Evolutionary conservation across 2,329 filamentous ascomycete species (phyloP).

Genomic region (Hypoxylon sp.): DNA sequence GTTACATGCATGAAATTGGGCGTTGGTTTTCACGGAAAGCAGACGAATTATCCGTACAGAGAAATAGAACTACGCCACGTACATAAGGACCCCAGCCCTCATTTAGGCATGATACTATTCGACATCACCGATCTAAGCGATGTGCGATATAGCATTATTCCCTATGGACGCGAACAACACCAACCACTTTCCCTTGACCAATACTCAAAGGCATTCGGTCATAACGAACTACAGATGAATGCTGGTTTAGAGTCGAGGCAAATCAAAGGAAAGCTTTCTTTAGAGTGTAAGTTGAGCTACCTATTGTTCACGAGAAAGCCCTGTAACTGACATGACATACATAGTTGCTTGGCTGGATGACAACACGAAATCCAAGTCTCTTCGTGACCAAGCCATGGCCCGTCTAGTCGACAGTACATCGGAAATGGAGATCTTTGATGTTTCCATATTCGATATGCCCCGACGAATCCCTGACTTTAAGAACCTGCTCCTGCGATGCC

Average conservation of each 20-base stretch:
- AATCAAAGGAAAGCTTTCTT: too few relatives aligned
- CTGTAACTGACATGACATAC: not conserved
- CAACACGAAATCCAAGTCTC: not conserved
- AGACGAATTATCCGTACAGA: not conserved
- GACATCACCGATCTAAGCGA: conserved; percentile 2
- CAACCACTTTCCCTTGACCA: not conserved
- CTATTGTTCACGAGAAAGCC: not conserved
- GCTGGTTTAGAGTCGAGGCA: too few relatives aligned
- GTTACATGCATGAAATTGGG: not conserved
- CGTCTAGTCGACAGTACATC: not conserved
- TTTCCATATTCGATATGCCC: not conserved
- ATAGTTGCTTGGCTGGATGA: not conserved
- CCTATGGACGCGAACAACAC: not conserved
- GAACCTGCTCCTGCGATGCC: not conserved
- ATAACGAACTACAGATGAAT: too few relatives aligned
- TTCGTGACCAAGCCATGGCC: not conserved
- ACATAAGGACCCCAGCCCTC: not conserved
- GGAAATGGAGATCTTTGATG: not conserved
- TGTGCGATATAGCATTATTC: not conserved
- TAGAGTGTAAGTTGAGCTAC: not conserved
- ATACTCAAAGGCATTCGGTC: too few relatives aligned
- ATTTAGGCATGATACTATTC: not conserved
- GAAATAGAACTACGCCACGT: too few relatives aligned
- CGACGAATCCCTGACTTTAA: not conserved
- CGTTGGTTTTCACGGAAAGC: not conserved